Conservation (phyloP, 345 rosid genomes). For the Gossypium australe region DNA sequence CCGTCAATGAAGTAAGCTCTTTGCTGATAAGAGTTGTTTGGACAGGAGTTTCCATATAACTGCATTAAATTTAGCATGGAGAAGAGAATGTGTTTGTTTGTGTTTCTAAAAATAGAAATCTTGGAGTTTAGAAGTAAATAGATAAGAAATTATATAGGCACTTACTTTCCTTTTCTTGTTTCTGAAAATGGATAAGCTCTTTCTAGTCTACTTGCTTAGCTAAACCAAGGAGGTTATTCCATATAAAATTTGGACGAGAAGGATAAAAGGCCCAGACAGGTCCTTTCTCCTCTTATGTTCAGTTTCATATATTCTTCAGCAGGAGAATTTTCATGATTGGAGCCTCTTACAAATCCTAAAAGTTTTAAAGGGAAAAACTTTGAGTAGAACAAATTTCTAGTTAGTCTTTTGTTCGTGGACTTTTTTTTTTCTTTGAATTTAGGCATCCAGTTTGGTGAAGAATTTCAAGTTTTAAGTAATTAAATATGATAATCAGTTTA, state of each 20-base stretch:
- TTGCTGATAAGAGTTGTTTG: neutral
- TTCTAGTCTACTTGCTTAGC: neutral
- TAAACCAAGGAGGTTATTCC: neutral
- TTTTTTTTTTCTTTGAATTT: neutral
- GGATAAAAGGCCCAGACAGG: neutral
- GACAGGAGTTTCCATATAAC: neutral
- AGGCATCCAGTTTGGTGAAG: neutral
- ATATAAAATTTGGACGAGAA: neutral
- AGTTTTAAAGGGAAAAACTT: neutral
- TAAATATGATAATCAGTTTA: neutral
- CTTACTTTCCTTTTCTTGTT: neutral
- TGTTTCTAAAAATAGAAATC: neutral
- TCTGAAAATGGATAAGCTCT: neutral
- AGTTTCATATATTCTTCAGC: neutral
- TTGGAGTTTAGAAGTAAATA: neutral
- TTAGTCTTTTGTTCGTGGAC: neutral
- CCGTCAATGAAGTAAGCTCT: slow-evolving; percentile 43
- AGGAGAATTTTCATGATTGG: neutral
- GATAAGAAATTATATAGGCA: neutral
- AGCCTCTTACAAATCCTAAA: neutral
- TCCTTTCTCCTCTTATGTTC: neutral
- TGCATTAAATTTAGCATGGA: neutral
- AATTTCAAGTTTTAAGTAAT: neutral
- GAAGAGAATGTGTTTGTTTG: neutral
- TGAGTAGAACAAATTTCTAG: neutral